A percentile compares a stretch with the other conserved stretches of the same genome.
Evolutionary conservation across 2,329 filamentous ascomycete species (phyloP).

Genomic region (Hypoxylon sp.): DNA sequence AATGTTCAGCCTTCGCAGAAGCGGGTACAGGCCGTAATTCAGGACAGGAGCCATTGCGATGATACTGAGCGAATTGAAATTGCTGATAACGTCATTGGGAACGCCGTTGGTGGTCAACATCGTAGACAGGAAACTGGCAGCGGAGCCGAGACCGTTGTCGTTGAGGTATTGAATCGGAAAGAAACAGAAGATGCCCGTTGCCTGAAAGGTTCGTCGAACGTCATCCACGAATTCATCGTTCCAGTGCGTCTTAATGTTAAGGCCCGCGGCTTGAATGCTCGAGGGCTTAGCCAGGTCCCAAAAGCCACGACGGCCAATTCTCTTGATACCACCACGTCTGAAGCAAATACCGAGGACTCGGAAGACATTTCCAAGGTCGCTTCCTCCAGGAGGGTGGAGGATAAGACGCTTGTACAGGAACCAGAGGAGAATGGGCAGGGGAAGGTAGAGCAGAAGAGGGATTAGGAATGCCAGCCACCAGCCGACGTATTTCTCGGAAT

Average conservation of each 20-base stretch:
- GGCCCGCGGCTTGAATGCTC: constrained; percentile 60
- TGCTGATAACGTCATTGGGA: constrained; percentile 64
- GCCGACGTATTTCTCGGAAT: constrained; percentile 65
- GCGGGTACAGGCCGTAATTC: constrained; percentile 63
- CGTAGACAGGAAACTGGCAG: constrained; percentile 62
- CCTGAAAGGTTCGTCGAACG: constrained; percentile 69
- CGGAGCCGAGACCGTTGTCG: constrained; percentile 64
- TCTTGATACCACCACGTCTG: constrained; percentile 56
- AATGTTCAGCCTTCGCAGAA: constrained; percentile 57
- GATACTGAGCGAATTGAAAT: constrained; percentile 65
- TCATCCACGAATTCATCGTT: constrained; percentile 78
- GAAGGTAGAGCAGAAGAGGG: constrained; percentile 60
- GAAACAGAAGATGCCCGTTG: constrained; percentile 72
- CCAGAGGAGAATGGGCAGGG: constrained; percentile 58
- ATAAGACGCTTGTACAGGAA: constrained; percentile 59
- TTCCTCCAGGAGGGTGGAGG: constrained; percentile 61
- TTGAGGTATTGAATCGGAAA: constrained; percentile 61
- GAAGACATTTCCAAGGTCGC: constrained; percentile 61
- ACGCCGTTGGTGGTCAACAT: constrained; percentile 63
- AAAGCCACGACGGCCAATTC: constrained; percentile 62
- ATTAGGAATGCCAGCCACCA: constrained; percentile 64
- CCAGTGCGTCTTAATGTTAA: constrained; percentile 60
- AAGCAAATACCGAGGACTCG: constrained; percentile 57
- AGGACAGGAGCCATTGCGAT: constrained; percentile 62
- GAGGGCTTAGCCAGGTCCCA: constrained; percentile 73